Base-by-base conservation (phyloP, 2,329 filamentous ascomycete species). In the Calonectria hawksworthii region DNA sequence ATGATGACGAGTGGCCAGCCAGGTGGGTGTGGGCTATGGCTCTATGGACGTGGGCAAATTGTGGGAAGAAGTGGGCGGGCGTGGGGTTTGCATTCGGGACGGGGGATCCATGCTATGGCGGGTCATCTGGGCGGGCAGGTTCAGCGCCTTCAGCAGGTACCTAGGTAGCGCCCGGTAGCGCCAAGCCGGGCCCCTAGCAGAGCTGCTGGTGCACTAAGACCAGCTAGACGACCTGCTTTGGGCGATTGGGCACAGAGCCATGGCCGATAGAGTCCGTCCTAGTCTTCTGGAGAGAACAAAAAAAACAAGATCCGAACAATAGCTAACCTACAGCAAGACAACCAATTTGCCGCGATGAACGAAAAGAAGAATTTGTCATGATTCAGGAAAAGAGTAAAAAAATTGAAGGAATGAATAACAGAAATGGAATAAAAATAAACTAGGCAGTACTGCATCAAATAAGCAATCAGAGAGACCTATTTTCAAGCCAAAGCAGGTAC, bases 21-120 rank as follows among this genome's bases (percentile, higher is more conserved):
- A 61, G 76, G 71, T 70, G 73, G 34, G 74, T 75, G 79, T 81
- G 79, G 69, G 75, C 70, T 71, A 77, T 78, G 77, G 71, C 73
- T 63, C 75, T 75, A 77, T 76, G 74, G 59, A 67, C 74, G 74
- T 78, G 75, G 76, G 75, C 69, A 36, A 70, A 65, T 61, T 52
- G 68, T 70, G 68, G 68, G 54, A 41, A 34, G 44, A n/a, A 38
- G 68, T 70, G 68, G 68, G 69, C 36, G 52, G 66, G 75, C 71
- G 69, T 74, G 68, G 64, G 67, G 68, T 72, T 70, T 68, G 59
- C 65, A 61, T 56, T 72, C 67, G 68, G 71, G 28, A 72, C 72
- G 47, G 68, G 59, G 63, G 65, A 47, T 28, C 56, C 56, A 63
- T 63, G 36, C 16, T 63, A 16, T 23, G 41, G 61, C 41, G 41